Percentiles rank a stretch among this genome's conserved stretches.
Evolutionary conservation across 768 basidiomycete genomes (phyloP).

Genomic region (Lactarius akahatsu): DNA sequence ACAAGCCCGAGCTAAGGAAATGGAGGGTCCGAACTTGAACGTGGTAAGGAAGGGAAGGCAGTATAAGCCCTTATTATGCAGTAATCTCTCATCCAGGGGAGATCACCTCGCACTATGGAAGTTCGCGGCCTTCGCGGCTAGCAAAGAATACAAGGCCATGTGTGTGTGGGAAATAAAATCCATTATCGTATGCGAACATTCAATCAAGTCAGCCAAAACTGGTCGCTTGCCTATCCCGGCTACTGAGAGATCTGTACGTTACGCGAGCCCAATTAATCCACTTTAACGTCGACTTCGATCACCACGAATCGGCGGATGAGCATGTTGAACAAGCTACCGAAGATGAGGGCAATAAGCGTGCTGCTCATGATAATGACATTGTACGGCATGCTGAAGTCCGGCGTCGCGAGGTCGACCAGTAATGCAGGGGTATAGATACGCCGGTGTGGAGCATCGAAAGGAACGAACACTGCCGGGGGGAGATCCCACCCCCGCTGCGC

Average conservation of each 20-base stretch:
- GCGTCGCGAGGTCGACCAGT: slow-evolving; percentile 92
- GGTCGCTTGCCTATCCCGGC: slow-evolving; percentile 5
- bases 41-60: background rate
- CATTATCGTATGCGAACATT: background rate
- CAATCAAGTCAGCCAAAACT: background rate
- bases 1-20: background rate
- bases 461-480: slow-evolving; percentile 76
- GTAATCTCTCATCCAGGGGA: background rate
- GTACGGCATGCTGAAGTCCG: slow-evolving; percentile 99
- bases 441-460: slow-evolving; percentile 31
- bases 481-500: slow-evolving; percentile 95
- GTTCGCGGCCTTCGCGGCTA: background rate
- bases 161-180: background rate
- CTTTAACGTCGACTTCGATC: slow-evolving; percentile 34
- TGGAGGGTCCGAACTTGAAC: background rate
- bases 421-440: slow-evolving; percentile 79
- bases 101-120: background rate
- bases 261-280: background rate
- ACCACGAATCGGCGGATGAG: slow-evolving; percentile 81
- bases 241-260: background rate
- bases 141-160: background rate
- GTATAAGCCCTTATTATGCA: background rate
- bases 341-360: slow-evolving; percentile 87
- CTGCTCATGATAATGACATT: slow-evolving; percentile 98
- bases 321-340: slow-evolving; percentile 88